phyloP scores from a whole-genome alignment of 495 filamentous ascomycete genomes.

The Talaromyces nanjingensis region DNA sequence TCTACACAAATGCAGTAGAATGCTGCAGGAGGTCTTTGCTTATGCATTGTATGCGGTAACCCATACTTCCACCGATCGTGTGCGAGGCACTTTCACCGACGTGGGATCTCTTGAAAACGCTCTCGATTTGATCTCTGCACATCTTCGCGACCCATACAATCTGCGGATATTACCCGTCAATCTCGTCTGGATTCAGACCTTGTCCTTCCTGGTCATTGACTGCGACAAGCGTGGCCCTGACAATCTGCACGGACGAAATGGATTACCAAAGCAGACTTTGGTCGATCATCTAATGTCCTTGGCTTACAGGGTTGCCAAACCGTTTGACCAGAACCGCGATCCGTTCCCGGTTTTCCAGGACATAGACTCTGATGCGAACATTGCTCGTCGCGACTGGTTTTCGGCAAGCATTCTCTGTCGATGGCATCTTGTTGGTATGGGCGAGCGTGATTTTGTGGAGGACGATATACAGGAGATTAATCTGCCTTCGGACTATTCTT shows the following conservation, averaged over 20 bases:
- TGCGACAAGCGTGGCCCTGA: slow-evolving; percentile 39
- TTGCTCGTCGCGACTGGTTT: slow-evolving; percentile 69
- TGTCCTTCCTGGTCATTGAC: slow-evolving; percentile 40
- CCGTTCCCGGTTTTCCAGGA: slow-evolving; percentile 39
- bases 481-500: slow-evolving; percentile 52
- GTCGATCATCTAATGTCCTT: slow-evolving; percentile 35
- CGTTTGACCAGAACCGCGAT: slow-evolving; percentile 30
- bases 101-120: slow-evolving; percentile 36
- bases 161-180: slow-evolving; percentile 30
- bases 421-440: slow-evolving; percentile 66
- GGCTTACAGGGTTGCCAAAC: slow-evolving; percentile 35
- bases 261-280: slow-evolving; percentile 34
- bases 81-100: slow-evolving; percentile 30
- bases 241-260: slow-evolving; percentile 37
- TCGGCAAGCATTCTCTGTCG: slow-evolving; percentile 65
- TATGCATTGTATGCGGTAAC: slow-evolving; percentile 54
- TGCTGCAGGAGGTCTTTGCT: slow-evolving; percentile 64
- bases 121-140: slow-evolving; percentile 44
- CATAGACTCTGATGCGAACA: slow-evolving; percentile 61
- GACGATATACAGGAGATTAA: slow-evolving; percentile 28
- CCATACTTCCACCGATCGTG: slow-evolving; percentile 31
- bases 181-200: slow-evolving; percentile 35
- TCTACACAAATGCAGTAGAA: slow-evolving; percentile 51
- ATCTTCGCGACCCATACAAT: slow-evolving; percentile 42
- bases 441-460: slow-evolving; percentile 55